Evolutionary conservation across 768 basidiomycete species (phyloP), one percentile per base, ranked within the genome.

Genomic region (Amanita brunnescens): DNA sequence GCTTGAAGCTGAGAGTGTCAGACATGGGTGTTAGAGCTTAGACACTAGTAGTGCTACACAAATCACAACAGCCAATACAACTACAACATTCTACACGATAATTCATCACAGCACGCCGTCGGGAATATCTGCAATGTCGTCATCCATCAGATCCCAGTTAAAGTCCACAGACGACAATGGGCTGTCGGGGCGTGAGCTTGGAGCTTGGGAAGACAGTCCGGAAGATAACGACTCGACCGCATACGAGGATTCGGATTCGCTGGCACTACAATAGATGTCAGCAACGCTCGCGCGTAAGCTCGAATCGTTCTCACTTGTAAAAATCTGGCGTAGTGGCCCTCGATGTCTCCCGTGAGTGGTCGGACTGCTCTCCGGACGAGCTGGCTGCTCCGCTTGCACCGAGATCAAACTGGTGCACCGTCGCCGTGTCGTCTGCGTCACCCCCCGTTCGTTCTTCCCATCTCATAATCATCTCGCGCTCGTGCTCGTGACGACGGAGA

Each of bases 401-500:
- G 26, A 49, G 24, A 16, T 35, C 13, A 21, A 49, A 39, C 2
- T 38, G 35, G n/a, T 39, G 47, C 13, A 42, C 2, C 24, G 49
- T 42, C 20, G 32, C 18, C 16, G 24, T 41, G 6, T 42, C 49
- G 30, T 50, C 40, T 9, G 20, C 14, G n/a, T n/a, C 18, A 8
- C 20, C 20, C 12, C 6, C 33, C 41, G 23, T 35, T 5, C 32
- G 20, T 3, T 71, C 68, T 51, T 85, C 78, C 77, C 79, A 77
- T 4, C 61, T 64, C 45, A 81, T 48, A 18, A 85, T 61, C 46
- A 77, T 77, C 53, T 81, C 77, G 30, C 76, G 68, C 64, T 85
- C 83, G 33, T 67, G 65, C 49, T 77, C 67, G 57, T 85, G 83
- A 20, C 83, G 73, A n/a, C 62, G 54, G 39, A 85, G 69, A 46